Percentiles rank a stretch among this genome's conserved stretches.
These are phyloP conservation scores for Tripterygium wilfordii DNA, from an alignment of 177 flowering plant species.

Conservation along the genomic window DNA sequence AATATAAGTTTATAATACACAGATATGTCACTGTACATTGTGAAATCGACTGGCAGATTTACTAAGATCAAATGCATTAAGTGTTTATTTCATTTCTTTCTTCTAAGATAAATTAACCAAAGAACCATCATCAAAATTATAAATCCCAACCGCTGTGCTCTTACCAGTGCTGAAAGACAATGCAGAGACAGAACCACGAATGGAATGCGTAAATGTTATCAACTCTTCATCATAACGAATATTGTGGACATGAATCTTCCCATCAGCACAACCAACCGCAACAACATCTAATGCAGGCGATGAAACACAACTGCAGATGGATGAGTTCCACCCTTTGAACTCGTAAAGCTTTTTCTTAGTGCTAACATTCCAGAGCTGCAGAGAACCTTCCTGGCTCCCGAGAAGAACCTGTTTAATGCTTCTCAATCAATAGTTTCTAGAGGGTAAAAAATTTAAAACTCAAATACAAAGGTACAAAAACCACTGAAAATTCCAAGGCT, in stretches of 20 bases:
- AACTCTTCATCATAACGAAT: slow-evolving; percentile 75
- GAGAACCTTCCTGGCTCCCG: slow-evolving; percentile 80
- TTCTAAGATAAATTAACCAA: too few species aligned
- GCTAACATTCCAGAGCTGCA: slow-evolving; percentile 94
- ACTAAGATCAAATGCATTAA: too few species aligned
- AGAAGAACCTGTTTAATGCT: slow-evolving; percentile 54
- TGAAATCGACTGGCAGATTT: too few species aligned
- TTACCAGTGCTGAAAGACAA: slow-evolving; percentile 87
- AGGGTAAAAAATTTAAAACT: too few species aligned
- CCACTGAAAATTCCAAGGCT: too few species aligned
- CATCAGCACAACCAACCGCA: slow-evolving; percentile 95
- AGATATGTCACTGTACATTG: too few species aligned
- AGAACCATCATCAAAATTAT: too few species aligned
- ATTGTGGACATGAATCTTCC: slow-evolving; percentile 85
- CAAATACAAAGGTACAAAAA: too few species aligned
- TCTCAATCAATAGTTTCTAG: slow-evolving; percentile 1
- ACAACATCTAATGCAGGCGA: slow-evolving; percentile 97
- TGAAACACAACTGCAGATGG: slow-evolving; percentile 72
- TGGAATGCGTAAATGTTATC: slow-evolving; percentile 70
- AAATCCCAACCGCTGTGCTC: too few species aligned
- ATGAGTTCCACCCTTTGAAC: slow-evolving; percentile 83
- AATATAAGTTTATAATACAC: too few species aligned
- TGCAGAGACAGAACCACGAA: slow-evolving; percentile 86
- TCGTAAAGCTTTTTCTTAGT: slow-evolving; percentile 76
- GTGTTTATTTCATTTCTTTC: too few species aligned